phyloP scores from a whole-genome alignment of 805 yeast species.

The Wickerhamomyces subpelliculosus region DNA sequence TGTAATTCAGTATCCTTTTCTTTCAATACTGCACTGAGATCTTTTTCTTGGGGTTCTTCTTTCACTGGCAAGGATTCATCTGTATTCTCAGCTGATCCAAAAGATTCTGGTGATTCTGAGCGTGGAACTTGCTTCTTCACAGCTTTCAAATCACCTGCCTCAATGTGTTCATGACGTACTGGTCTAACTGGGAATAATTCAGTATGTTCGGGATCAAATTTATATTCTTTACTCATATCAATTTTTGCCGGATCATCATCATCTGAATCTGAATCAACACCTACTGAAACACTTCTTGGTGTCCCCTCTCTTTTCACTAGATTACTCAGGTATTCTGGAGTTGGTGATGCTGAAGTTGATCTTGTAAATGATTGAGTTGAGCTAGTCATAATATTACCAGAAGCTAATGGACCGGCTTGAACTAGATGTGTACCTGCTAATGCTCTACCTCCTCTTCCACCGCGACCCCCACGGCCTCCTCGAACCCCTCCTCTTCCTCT shows the following conservation, averaged over 20 bases:
- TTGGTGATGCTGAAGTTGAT: constrained; percentile 25
- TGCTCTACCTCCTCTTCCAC: constrained; percentile 22
- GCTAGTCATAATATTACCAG: constrained; percentile 37
- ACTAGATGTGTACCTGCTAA: constrained; percentile 50
- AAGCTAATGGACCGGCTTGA: constrained; percentile 66
- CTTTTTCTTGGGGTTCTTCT: constrained; percentile 14
- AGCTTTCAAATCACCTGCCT: constrained; percentile 30
- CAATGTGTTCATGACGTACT: constrained; percentile 40
- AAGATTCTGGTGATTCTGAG: constrained; percentile 20
- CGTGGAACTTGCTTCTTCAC: constrained; percentile 27
- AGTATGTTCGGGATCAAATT: constrained; percentile 39
- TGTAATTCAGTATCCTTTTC: constrained; percentile 22
- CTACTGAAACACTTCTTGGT: constrained; percentile 12
- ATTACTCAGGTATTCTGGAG: constrained; percentile 36
- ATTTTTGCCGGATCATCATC: constrained; percentile 41
- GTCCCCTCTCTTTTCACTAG: constrained; percentile 21
- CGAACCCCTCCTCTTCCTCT: constrained; percentile 13
- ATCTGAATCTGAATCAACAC: constrained; percentile 26
- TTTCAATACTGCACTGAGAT: constrained; percentile 12
- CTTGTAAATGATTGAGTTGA: constrained; percentile 12
- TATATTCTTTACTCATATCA: constrained; percentile 58
- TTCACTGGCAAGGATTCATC: constrained; percentile 10
- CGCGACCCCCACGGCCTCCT: constrained; percentile 12
- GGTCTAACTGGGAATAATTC: constrained; percentile 69
- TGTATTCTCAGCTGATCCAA: constrained; percentile 10